phyloP scores from a whole-genome alignment of 441 rosid species.

The Populus hybrid region DNA sequence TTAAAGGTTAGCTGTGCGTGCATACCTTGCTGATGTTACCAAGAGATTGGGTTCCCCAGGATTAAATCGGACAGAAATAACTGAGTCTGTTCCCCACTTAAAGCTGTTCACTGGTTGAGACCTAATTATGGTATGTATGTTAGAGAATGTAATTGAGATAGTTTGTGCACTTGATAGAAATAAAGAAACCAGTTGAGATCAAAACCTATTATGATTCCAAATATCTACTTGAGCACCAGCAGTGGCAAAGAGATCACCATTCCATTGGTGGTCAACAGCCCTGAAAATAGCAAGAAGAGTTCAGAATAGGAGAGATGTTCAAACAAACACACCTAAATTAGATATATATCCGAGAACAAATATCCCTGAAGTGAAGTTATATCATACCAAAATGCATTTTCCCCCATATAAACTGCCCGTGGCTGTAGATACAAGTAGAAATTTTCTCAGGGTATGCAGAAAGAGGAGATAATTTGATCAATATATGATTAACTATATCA shows the following conservation, averaged over 20 bases:
- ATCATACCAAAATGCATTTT: constrained; percentile 77
- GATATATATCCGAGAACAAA: not conserved
- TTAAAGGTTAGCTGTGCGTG: not conserved
- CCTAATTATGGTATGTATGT: constrained; percentile 35
- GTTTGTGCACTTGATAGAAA: not conserved
- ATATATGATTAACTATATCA: not conserved
- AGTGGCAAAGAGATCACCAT: constrained; percentile 86
- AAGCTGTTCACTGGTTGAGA: constrained; percentile 84
- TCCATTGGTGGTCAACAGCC: constrained; percentile 96
- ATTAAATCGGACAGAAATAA: constrained; percentile 82
- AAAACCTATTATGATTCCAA: constrained; percentile 92
- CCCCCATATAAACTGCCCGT: constrained; percentile 64
- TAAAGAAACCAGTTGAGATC: constrained; percentile 8
- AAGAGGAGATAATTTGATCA: not conserved
- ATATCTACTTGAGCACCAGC: constrained; percentile 94
- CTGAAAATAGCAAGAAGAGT: constrained; percentile 29
- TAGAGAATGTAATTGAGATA: constrained; percentile 12
- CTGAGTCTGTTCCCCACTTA: constrained; percentile 84
- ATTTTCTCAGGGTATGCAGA: constrained; percentile 1
- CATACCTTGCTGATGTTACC: constrained; percentile 79
- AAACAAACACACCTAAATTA: not conserved
- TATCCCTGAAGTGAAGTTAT: not conserved
- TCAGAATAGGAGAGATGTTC: not conserved
- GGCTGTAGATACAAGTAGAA: constrained; percentile 44
- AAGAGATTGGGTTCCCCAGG: constrained; percentile 88